Conservation (phyloP, 768 basidiomycete genomes). For the Austroboletus eburneus region DNA sequence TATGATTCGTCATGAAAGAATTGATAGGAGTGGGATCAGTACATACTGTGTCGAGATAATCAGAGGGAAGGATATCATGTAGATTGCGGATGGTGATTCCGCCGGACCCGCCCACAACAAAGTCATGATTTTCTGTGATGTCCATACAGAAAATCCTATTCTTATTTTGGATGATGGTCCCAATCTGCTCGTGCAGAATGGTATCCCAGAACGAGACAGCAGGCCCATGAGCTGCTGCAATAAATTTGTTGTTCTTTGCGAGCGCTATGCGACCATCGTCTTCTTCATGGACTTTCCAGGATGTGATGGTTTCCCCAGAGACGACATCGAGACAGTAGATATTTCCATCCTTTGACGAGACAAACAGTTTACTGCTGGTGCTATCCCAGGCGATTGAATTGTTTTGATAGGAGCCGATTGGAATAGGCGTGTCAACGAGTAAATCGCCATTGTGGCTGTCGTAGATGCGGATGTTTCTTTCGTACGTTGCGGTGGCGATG, state of each 20-base stretch:
- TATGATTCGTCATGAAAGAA: too few species aligned
- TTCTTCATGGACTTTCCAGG: constrained; percentile 4
- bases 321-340: constrained; percentile 3
- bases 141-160: constrained; percentile 2
- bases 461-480: constrained; percentile 1
- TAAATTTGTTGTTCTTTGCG: constrained; percentile 1
- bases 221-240: not conserved
- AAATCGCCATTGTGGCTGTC: too few species aligned
- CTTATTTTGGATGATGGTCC: constrained; percentile 3
- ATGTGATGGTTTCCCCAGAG: not conserved
- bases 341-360: not conserved
- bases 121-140: constrained; percentile 6
- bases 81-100: too few species aligned
- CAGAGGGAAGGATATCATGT: too few species aligned
- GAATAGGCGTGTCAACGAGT: not conserved
- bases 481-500: constrained; percentile 7
- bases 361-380: constrained; percentile 3
- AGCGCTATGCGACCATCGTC: constrained; percentile 1
- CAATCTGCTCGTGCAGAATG: constrained; percentile 1
- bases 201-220: constrained; percentile 13
- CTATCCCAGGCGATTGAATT: constrained; percentile 9
- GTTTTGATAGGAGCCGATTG: not conserved
- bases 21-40: too few species aligned
- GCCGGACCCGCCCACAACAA: not conserved
- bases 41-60: too few species aligned